Percentiles rank a stretch among this genome's conserved stretches.
phyloP scores from a whole-genome alignment of 2,329 filamentous ascomycete species.

The Curvularia sp. region DNA sequence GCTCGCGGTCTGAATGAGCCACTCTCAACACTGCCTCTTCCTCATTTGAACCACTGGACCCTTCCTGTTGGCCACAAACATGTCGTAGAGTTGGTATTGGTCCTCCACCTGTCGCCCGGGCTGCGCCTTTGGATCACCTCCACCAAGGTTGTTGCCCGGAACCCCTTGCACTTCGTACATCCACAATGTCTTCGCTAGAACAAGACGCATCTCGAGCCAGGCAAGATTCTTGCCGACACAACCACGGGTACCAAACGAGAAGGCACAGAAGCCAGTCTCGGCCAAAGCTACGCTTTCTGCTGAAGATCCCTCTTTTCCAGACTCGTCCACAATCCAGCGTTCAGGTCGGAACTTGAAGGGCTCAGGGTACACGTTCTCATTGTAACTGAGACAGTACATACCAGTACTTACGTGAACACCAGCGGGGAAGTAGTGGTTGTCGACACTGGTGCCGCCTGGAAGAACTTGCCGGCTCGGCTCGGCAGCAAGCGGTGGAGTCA shows the following conservation, averaged over 20 bases:
- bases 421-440: conserved; percentile 28
- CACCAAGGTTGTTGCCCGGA: conserved; percentile 31
- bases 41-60: conserved; percentile 43
- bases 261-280: conserved; percentile 31
- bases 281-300: conserved; percentile 24
- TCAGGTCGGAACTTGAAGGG: conserved; percentile 36
- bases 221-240: conserved; percentile 45
- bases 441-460: conserved; percentile 26
- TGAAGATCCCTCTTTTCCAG: conserved; percentile 18
- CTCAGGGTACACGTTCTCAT: conserved; percentile 25
- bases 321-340: conserved; percentile 35
- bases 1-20: too few species aligned
- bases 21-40: conserved; percentile 8
- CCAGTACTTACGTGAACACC: conserved; percentile 25
- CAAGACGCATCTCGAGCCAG: conserved; percentile 37
- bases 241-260: conserved; percentile 35
- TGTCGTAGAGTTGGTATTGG: conserved; percentile 39
- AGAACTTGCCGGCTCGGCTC: conserved; percentile 34
- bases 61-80: conserved; percentile 41
- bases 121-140: conserved; percentile 24
- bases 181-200: conserved; percentile 35
- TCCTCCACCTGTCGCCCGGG: conserved; percentile 27
- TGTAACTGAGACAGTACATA: conserved; percentile 27
- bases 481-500: conserved; percentile 29
- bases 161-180: conserved; percentile 32